Evolutionary conservation across 352 stramenopile genomes (phyloP).

Genomic region (Pythium biforme): DNA sequence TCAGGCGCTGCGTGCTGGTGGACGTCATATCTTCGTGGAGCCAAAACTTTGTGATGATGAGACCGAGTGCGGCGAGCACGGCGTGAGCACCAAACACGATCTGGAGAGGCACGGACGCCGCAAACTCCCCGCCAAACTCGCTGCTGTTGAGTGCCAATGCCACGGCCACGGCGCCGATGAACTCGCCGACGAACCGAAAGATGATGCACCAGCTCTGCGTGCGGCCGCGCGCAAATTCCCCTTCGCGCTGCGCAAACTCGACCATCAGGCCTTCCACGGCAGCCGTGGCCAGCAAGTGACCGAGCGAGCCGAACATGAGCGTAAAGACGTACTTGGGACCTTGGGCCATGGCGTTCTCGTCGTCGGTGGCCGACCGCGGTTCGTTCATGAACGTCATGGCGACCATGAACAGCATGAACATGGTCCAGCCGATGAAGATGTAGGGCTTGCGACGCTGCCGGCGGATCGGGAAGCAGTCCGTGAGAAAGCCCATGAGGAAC

Average conservation of each 20-base stretch:
- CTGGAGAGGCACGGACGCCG: conserved; percentile 5
- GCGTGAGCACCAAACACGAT: conserved; percentile 9
- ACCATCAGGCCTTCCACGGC: conserved; percentile 24
- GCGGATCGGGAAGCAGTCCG: conserved; percentile 29
- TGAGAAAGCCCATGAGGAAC: conserved; percentile 32
- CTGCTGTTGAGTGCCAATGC: conserved; percentile 9
- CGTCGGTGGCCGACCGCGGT: neutral
- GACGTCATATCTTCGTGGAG: conserved; percentile 11
- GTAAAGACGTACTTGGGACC: conserved; percentile 13
- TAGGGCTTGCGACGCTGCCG: conserved; percentile 34
- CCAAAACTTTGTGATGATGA: conserved; percentile 16
- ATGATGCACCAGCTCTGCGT: conserved; percentile 18
- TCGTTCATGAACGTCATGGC: conserved; percentile 22
- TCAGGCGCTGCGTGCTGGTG: conserved; percentile 13
- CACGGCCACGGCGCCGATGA: conserved; percentile 1
- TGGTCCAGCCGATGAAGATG: conserved; percentile 30
- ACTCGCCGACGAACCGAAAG: conserved; percentile 15
- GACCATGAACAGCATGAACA: conserved; percentile 20
- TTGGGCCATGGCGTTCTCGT: neutral
- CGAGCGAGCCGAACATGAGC: conserved; percentile 18
- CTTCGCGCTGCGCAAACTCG: conserved; percentile 26
- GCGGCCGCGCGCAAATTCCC: conserved; percentile 18
- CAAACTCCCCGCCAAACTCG: conserved; percentile 24
- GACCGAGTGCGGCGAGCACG: neutral
- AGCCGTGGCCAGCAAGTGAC: conserved; percentile 6